Base-by-base conservation (phyloP, 2,329 filamentous ascomycete genomes). In the Paraphoma chrysanthemicola region DNA sequence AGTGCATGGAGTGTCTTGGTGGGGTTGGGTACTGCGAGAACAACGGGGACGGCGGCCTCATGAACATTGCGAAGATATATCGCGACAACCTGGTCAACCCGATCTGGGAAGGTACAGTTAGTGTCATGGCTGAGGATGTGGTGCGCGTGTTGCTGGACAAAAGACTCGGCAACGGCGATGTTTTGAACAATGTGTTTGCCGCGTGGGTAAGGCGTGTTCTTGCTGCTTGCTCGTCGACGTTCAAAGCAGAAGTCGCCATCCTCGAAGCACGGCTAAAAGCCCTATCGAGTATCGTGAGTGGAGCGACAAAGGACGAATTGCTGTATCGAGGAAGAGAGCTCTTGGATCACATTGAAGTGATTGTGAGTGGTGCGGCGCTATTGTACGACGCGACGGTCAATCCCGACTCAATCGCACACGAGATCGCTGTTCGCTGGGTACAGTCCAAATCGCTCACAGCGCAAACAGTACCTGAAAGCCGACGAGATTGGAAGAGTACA, bases 41-140 rank as follows among this genome's bases (percentile, higher is more conserved):
- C 51, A 80, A 83, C 56, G 84, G 86, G 55, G 86, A 87, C 48
- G 82, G 86, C 38, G 69, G 71, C 0, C 47, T 74, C 11, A 78
- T 90, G 54, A 92, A 92, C 66, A 77, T 92, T 3, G 83, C 88
- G 0, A 82, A 88, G 6, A 78, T 91, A 1, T 86, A 87, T 64
- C 83, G 90, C 7, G 89, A 92, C 64, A 85, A 83, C 1, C 77
- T 80, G 7, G 89, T 91, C 2, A 77, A 86, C 48, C 82, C 85
- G 12, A 91, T 92, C 47, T 90, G 88, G 87, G 88, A 90, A 72
- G 88, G 89, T 1, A 92, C 90, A 0, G 90, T 88, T 0, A 88
- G 91, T 65, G 87, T 92, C 6, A 79, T 92, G 53, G 85, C 86
- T 4, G 80, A 80, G 39, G 82, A 85, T 60, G 72, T 82, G 5